Evolutionary conservation across 768 basidiomycete species (phyloP).

Genomic region (Mycena belliarum): DNA sequence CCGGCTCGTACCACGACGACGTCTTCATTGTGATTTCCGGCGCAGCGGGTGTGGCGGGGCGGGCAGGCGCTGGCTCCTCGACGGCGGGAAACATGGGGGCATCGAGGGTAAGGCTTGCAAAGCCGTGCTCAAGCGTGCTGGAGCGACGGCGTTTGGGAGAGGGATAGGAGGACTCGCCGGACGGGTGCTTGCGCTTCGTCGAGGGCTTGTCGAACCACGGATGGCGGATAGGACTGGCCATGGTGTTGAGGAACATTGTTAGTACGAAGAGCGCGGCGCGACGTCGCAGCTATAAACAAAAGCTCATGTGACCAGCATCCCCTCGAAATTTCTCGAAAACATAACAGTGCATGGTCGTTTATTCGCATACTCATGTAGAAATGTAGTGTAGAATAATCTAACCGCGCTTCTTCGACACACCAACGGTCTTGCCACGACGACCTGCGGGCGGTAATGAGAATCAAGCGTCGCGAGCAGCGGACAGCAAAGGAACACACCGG

Average conservation of each 20-base stretch:
- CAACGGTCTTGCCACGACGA: conserved; percentile 94
- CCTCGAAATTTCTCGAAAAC: conserved; percentile 7
- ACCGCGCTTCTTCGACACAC: conserved; percentile 90
- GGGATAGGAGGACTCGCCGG: conserved; percentile 2
- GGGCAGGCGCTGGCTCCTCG: conserved; percentile 24
- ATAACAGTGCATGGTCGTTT: conserved; percentile 3
- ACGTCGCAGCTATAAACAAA: neutral
- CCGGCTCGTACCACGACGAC: conserved; percentile 68
- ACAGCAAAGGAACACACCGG: conserved; percentile 53
- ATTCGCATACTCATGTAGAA: neutral
- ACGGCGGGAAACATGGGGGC: conserved; percentile 7
- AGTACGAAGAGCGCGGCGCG: too few species aligned
- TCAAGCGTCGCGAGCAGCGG: conserved; percentile 14
- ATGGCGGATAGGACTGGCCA: conserved; percentile 7
- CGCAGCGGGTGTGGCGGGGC: conserved; percentile 15
- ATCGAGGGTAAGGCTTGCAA: conserved; percentile 52
- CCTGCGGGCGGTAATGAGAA: conserved; percentile 51
- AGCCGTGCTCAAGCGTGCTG: conserved; percentile 51
- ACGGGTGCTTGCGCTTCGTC: conserved; percentile 13
- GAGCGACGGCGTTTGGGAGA: conserved; percentile 51
- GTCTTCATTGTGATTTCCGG: conserved; percentile 66
- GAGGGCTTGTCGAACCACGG: conserved; percentile 15
- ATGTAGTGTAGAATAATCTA: conserved; percentile 29
- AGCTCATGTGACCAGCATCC: neutral
- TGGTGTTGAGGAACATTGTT: conserved; percentile 4